Evolutionary conservation across 805 yeast species (phyloP), one percentile per base, ranked within the genome.

Genomic region (Metschnikowia reukaufii): DNA sequence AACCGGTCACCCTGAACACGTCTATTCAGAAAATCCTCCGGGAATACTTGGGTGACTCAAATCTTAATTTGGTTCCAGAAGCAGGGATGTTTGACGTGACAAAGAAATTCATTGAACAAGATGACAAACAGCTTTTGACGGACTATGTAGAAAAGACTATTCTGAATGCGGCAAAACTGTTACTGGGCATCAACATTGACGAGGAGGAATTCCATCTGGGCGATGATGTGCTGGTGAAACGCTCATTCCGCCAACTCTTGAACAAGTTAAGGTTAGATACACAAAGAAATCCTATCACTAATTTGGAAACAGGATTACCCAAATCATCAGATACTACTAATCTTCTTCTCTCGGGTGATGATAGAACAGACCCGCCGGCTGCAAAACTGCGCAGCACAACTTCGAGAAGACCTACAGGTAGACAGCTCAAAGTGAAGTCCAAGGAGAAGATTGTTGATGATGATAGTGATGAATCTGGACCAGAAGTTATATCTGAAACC

Each of bases 11-110:
- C 6, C 56, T 47, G 45, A 51, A 53, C 27, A 54, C 52, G 12
- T 51, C 57, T 18, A 55, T 87, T 15, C 84, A 83, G 52, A 71
- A 77, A 1, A 72, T 90, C 49, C 83, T 92, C 20, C 77, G 78
- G 36, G 81, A 78, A 44, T 79, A 80, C 36, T 65, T 92, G 47
- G 71, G 76, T 32, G 83, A 83, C 35, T 79, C 87, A 44, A 78
- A 82, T 45, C 68, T 92, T 36, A 74, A 83, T 3, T 65, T 92
- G 36, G 64, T 92, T n/a, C 86, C 89, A 0, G 92, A 87, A 53
- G 65, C 71, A 9, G 95, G 94, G 0, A 75, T 91, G 62, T 81
- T 81, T 40, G 80, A 82, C 29, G 92, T 95, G 0, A 78, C 94
- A 1, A 77, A 78, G 44, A 77, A 75, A 46, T 86, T 82, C 61